Evolutionary conservation across 805 yeast genomes (phyloP), one percentile per base, ranked within the genome.

Genomic region (Candida sanyiensis): DNA sequence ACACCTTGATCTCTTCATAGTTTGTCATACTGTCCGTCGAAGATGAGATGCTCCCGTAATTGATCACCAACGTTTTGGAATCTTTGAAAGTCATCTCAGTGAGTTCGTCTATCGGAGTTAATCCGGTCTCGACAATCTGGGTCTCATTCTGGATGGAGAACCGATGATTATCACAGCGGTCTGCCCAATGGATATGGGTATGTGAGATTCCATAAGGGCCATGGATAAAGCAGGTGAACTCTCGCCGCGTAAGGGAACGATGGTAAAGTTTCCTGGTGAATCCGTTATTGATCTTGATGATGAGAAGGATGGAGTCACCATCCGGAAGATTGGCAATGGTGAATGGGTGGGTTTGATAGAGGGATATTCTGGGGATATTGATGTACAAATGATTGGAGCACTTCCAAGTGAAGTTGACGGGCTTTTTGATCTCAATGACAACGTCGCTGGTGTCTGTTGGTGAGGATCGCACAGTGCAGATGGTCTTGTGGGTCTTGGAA

Each of bases 281-380:
- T 0, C 58, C 56, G 3, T 39, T 24, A 9, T 48, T 44, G 7
- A 54, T 45, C 31, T 49, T 49, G n/a, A 54, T 35, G 19, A 54
- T 44, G 5, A 49, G 21, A 5, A 38, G 11, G 5, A 40, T 32
- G 2, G 34, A 36, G 7, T 40, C 28, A 3, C 27, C 30, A 12
- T 33, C 22, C 8, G 48, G 39, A 1, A 45, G 17, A 2, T 54
- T 48, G 7, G 57, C 52, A 18, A 55, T 52, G 6, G 58, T 55
- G 37, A 55, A 53, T n/a, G 59, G 59, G 28, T 55, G 58, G 4
- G 58, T 43, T 35, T 55, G 52, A 23, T 45, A 42, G 15, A 42
- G 3, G 4, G 35, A 39, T 11, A 54, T 38, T 3, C 23, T 25
- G 6, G 59, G 58, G 3, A 55, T 48, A 6, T 45, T 47, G 5